A percentile compares a stretch with the other conserved stretches of the same genome.
Conservation (phyloP, 1,284 basidiomycete genomes). For the Ceratobasidium sp. region DNA sequence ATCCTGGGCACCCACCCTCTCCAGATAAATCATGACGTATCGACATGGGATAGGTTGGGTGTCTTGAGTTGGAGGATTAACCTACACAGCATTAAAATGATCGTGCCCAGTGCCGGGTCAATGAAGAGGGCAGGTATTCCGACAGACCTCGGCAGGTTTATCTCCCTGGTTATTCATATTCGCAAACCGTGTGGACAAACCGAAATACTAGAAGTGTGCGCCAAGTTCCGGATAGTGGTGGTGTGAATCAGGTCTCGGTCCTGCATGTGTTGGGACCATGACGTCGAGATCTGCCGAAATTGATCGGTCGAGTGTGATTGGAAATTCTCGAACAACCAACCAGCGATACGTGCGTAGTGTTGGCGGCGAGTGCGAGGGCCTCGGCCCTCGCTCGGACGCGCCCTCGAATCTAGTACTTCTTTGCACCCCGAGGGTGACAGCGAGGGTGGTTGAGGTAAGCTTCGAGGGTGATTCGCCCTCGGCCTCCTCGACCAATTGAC, state of each 20-base stretch:
- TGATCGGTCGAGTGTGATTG: no score
- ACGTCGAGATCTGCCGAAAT: no score
- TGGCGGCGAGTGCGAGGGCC: no score
- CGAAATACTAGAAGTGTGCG: neutral
- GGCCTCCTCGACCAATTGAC: no score
- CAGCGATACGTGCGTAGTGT: no score
- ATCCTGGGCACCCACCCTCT: neutral
- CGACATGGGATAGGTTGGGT: neutral
- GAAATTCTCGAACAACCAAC: no score
- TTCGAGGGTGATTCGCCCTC: no score
- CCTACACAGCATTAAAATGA: neutral
- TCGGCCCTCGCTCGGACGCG: no score
- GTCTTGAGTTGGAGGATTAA: neutral
- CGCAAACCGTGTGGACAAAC: neutral
- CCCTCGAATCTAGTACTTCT: no score
- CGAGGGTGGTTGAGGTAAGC: no score
- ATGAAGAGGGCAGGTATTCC: neutral
- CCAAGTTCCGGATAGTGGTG: neutral
- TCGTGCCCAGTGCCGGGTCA: neutral
- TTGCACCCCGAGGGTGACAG: no score
- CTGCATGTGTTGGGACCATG: neutral
- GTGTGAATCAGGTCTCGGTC: neutral
- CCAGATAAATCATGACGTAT: neutral
- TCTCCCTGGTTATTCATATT: neutral
- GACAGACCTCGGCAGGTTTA: neutral